phyloP scores from a whole-genome alignment of 805 yeast species.

The Kockiozyma suomiensis region DNA sequence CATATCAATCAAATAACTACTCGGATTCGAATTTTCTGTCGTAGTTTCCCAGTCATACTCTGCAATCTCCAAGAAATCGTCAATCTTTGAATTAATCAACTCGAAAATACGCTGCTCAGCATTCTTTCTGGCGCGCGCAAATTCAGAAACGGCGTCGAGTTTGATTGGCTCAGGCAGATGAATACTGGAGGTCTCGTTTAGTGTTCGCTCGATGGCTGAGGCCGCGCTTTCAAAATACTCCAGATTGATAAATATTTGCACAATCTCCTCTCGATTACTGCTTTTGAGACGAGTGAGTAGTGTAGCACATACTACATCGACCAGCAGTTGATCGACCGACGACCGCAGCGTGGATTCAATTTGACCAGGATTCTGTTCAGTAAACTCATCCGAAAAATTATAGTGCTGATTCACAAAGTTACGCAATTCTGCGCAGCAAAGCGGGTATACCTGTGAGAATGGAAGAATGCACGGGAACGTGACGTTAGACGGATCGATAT shows the following conservation, averaged over 20 bases:
- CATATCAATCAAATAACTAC: constrained; percentile 75
- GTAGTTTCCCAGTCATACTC: constrained; percentile 76
- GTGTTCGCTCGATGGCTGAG: constrained; percentile 55
- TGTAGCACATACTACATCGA: constrained; percentile 64
- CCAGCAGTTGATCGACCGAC: constrained; percentile 69
- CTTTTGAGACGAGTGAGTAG: constrained; percentile 64
- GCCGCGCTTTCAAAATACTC: constrained; percentile 83
- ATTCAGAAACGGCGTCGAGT: constrained; percentile 22
- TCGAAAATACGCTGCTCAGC: constrained; percentile 83
- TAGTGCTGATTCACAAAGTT: constrained; percentile 64
- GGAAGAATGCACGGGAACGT: constrained; percentile 69
- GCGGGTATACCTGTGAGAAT: constrained; percentile 84
- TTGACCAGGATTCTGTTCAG: constrained; percentile 62
- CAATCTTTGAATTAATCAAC: constrained; percentile 77
- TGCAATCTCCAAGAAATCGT: constrained; percentile 77
- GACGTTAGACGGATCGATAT: constrained; percentile 31
- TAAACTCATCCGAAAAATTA: constrained; percentile 66
- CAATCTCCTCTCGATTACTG: constrained; percentile 82
- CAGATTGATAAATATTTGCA: constrained; percentile 84
- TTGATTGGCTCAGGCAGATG: constrained; percentile 23
- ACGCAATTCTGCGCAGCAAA: constrained; percentile 76
- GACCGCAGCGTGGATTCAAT: constrained; percentile 60
- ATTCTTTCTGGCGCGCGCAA: constrained; percentile 54
- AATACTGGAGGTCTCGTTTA: constrained; percentile 44
- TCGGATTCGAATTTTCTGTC: constrained; percentile 59